These are phyloP conservation scores for Trichocladium uniseriatum DNA, from an alignment of 495 filamentous ascomycete genomes.

Conservation along the genomic window DNA sequence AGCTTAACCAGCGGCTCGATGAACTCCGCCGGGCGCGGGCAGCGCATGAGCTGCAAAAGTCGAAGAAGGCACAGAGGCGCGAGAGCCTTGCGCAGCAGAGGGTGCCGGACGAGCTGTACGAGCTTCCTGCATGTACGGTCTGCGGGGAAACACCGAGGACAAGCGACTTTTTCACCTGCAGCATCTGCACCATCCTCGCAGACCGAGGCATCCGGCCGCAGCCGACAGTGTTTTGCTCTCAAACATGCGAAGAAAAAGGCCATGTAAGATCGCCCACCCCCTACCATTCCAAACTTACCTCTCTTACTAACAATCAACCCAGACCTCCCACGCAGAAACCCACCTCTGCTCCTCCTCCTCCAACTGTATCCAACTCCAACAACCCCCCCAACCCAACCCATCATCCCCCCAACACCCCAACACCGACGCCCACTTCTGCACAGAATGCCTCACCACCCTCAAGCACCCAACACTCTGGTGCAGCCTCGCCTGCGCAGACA, in stretches of 20 bases:
- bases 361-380: conserved; percentile 13
- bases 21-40: conserved; percentile 36
- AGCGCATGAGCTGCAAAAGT: conserved; percentile 34
- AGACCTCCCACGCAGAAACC: conserved; percentile 15
- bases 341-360: conserved; percentile 21
- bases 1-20: conserved; percentile 29
- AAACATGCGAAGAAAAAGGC: conserved; percentile 31
- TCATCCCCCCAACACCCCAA: neutral
- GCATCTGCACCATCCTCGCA: conserved; percentile 32
- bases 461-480: conserved; percentile 32
- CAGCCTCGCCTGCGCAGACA: conserved; percentile 30
- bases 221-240: conserved; percentile 36
- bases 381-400: neutral
- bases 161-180: conserved; percentile 28
- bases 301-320: neutral
- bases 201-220: conserved; percentile 17
- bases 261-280: conserved; percentile 26
- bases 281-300: neutral
- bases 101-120: conserved; percentile 22
- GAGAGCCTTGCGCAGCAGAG: conserved; percentile 15
- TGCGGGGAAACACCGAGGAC: conserved; percentile 25
- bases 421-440: conserved; percentile 28
- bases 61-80: conserved; percentile 24
- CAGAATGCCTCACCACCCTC: conserved; percentile 30
- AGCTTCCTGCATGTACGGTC: conserved; percentile 30